These are phyloP conservation scores for Geranium brycei DNA, from an alignment of 345 rosid genomes.

Conservation along the genomic window DNA sequence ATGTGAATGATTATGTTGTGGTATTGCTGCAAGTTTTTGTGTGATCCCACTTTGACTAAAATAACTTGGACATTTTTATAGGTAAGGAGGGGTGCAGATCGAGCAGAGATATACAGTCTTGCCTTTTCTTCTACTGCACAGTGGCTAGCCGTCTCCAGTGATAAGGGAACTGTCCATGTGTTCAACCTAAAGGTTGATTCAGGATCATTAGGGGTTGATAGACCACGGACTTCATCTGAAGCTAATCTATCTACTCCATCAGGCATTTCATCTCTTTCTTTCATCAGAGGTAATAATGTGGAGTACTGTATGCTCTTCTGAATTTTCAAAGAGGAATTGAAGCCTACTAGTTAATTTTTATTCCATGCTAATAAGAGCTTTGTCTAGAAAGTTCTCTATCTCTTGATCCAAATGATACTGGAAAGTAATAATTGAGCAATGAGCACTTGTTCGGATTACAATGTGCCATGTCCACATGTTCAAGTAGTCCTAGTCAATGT, in stretches of 20 bases:
- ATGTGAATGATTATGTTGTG: background rate
- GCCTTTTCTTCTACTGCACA: constrained; percentile 37
- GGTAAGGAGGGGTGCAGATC: constrained; percentile 53
- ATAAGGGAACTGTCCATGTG: constrained; percentile 50
- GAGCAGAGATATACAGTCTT: constrained; percentile 50
- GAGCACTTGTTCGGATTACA: background rate
- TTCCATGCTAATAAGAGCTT: background rate
- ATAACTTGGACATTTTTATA: constrained; percentile 1
- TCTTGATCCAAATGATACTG: background rate
- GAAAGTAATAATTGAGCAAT: background rate
- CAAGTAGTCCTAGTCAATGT: background rate
- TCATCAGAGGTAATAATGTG: constrained; percentile 30
- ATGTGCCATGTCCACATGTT: background rate
- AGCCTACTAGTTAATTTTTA: background rate
- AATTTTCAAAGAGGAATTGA: background rate
- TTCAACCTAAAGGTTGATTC: constrained; percentile 33
- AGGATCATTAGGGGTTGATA: constrained; percentile 15
- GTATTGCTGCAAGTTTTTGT: background rate
- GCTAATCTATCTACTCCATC: constrained; percentile 13
- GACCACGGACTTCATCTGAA: constrained; percentile 11
- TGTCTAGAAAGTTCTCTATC: background rate
- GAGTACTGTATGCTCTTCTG: background rate
- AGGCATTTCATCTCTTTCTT: constrained; percentile 30
- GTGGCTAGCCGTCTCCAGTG: constrained; percentile 52
- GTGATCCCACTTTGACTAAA: background rate